A percentile compares a stretch with the other conserved stretches of the same genome.
phyloP scores from a whole-genome alignment of 257 asterid genomes.

The Verbascum thapsus region DNA sequence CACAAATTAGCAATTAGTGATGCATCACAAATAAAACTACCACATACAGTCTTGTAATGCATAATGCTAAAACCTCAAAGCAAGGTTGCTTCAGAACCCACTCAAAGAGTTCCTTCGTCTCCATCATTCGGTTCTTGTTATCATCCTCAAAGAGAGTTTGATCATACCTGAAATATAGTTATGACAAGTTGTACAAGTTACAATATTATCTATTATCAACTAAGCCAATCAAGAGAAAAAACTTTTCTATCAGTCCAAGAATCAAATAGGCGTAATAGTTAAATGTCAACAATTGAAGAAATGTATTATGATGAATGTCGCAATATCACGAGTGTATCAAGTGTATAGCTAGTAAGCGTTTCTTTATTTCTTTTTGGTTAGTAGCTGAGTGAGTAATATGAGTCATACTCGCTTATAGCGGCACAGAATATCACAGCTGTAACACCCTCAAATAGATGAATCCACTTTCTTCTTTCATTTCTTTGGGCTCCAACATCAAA shows the following conservation, averaged over 20 bases:
- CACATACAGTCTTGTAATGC: slow-evolving; percentile 25
- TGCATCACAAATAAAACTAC: slow-evolving; percentile 1
- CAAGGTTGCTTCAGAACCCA: slow-evolving; percentile 98
- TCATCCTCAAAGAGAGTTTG: slow-evolving; percentile 95
- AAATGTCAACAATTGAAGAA: slow-evolving; percentile 5
- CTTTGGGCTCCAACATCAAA: slow-evolving; percentile 99
- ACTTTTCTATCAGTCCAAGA: slow-evolving; percentile 17
- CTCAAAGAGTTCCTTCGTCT: slow-evolving; percentile 94
- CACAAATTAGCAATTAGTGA: slow-evolving; percentile 16
- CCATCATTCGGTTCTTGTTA: slow-evolving; percentile 89
- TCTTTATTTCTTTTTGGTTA: background rate
- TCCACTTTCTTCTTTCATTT: slow-evolving; percentile 99
- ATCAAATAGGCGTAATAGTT: background rate
- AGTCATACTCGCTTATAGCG: slow-evolving; percentile 91
- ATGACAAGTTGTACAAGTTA: slow-evolving; percentile 16
- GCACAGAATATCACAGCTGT: slow-evolving; percentile 99
- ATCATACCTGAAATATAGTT: slow-evolving; percentile 69
- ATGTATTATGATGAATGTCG: slow-evolving; percentile 7
- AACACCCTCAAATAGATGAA: slow-evolving; percentile 97
- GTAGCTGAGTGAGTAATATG: slow-evolving; percentile 23
- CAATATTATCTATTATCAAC: slow-evolving; percentile 11
- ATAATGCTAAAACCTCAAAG: slow-evolving; percentile 67
- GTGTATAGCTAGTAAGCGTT: background rate
- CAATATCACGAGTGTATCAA: background rate
- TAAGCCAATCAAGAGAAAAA: slow-evolving; percentile 16